Conservation (phyloP, 2,329 filamentous ascomycete species). For the Rutstroemia sp. region DNA sequence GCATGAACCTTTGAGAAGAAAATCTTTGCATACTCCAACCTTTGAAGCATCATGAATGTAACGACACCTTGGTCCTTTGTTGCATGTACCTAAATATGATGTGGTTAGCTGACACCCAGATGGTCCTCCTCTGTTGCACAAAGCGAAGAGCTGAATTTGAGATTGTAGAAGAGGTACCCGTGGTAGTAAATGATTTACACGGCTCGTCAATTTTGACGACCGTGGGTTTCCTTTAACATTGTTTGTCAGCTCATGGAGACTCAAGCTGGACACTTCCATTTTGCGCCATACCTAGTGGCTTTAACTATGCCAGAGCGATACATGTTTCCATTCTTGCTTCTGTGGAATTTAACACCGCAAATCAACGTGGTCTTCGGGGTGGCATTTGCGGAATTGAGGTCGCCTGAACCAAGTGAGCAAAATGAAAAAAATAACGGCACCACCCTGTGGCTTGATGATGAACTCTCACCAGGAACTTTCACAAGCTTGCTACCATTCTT, state of each 20-base stretch:
- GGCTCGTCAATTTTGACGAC: slow-evolving; percentile 59
- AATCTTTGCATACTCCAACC: slow-evolving; percentile 85
- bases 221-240: slow-evolving; percentile 30
- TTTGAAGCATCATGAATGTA: slow-evolving; percentile 79
- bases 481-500: slow-evolving; percentile 78
- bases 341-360: slow-evolving; percentile 73
- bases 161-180: slow-evolving; percentile 45
- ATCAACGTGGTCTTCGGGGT: slow-evolving; percentile 70
- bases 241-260: slow-evolving; percentile 28
- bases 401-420: slow-evolving; percentile 39
- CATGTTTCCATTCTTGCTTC: slow-evolving; percentile 83
- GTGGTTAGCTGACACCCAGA: slow-evolving; percentile 27
- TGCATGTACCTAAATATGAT: slow-evolving; percentile 64
- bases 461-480: slow-evolving; percentile 56
- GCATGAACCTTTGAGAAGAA: slow-evolving; percentile 74
- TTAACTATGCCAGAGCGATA: slow-evolving; percentile 70
- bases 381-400: slow-evolving; percentile 50
- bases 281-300: slow-evolving; percentile 61
- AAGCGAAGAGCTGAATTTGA: slow-evolving; percentile 13
- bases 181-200: slow-evolving; percentile 66
- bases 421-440: slow-evolving; percentile 5
- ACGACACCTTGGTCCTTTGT: slow-evolving; percentile 71
- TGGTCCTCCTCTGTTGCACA: slow-evolving; percentile 15
- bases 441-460: slow-evolving; percentile 9
- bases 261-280: slow-evolving; percentile 2